These are phyloP conservation scores for Raphidocelis subcapitata DNA, from an alignment of 139 green algal genomes.

Conservation along the genomic window DNA sequence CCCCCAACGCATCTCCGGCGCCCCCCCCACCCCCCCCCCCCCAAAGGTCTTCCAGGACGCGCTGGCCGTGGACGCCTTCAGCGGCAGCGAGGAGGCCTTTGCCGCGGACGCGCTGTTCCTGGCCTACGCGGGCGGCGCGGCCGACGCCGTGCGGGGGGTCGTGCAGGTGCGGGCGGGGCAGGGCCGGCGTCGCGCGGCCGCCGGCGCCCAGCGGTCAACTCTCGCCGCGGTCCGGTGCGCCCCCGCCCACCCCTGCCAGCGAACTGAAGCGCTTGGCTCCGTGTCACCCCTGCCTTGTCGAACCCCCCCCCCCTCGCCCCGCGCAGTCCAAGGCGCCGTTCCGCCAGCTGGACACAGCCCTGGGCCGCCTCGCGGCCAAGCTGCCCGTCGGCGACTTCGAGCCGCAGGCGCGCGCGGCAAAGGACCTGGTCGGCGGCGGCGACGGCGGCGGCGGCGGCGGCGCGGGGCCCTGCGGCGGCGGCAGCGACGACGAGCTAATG, in stretches of 20 bases:
- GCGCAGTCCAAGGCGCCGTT: conserved; percentile 24
- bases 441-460: too few relatives aligned
- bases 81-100: conserved; percentile 68
- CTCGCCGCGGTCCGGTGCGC: neutral
- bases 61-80: conserved; percentile 64
- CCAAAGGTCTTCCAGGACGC: conserved; percentile 56
- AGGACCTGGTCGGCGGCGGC: too few relatives aligned
- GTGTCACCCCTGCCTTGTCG: neutral
- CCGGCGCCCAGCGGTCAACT: neutral
- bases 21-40: too few relatives aligned
- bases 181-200: neutral
- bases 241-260: neutral
- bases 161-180: conserved; percentile 8
- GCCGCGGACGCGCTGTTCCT: conserved; percentile 72
- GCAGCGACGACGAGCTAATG: too few relatives aligned
- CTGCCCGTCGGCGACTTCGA: conserved; percentile 19
- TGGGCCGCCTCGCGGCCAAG: conserved; percentile 24
- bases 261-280: neutral
- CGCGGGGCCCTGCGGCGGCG: too few relatives aligned
- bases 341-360: conserved; percentile 23
- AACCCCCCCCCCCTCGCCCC: too few relatives aligned
- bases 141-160: conserved; percentile 7
- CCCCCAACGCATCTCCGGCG: too few relatives aligned
- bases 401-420: neutral
- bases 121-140: conserved; percentile 57